Evolutionary conservation across 1,284 basidiomycete species (phyloP).

Genomic region (Kwoniella shivajii): DNA sequence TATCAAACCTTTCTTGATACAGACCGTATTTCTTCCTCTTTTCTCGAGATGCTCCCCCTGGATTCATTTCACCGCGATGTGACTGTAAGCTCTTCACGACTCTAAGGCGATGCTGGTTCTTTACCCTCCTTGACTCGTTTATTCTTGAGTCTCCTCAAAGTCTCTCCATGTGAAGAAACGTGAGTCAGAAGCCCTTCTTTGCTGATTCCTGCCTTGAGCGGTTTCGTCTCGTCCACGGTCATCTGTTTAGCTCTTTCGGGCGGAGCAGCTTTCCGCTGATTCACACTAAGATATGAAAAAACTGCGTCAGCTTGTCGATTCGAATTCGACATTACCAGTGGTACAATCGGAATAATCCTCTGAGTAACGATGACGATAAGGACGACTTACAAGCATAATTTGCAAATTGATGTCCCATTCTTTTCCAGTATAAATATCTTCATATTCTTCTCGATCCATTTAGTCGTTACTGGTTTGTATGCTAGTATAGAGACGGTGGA

Average conservation of each 20-base stretch:
- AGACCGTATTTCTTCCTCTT: no score
- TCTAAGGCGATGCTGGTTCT: constrained; percentile 5
- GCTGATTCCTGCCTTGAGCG: not conserved
- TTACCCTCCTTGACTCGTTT: constrained; percentile 17
- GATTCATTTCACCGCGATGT: no score
- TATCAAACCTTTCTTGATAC: no score
- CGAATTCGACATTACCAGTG: not conserved
- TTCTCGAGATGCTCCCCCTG: no score
- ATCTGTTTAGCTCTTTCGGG: not conserved
- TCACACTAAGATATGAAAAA: not conserved
- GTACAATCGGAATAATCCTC: not conserved
- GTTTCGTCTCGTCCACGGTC: constrained; percentile 2
- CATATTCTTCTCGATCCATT: constrained; percentile 9
- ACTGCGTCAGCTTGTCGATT: not conserved
- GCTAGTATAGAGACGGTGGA: not conserved
- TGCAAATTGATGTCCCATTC: constrained; percentile 1
- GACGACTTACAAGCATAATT: constrained; percentile 16
- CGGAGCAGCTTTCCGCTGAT: constrained; percentile 1
- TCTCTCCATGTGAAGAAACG: not conserved
- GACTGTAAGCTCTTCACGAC: no score
- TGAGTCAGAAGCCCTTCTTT: constrained; percentile 3
- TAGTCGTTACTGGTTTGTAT: not conserved
- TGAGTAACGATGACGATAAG: not conserved
- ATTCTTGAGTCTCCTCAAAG: constrained; percentile 6
- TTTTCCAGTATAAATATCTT: not conserved